Evolutionary conservation across 2,329 filamentous ascomycete species (phyloP), one percentile per base, ranked within the genome.

Genomic region (Cordyceps pruinosa): DNA sequence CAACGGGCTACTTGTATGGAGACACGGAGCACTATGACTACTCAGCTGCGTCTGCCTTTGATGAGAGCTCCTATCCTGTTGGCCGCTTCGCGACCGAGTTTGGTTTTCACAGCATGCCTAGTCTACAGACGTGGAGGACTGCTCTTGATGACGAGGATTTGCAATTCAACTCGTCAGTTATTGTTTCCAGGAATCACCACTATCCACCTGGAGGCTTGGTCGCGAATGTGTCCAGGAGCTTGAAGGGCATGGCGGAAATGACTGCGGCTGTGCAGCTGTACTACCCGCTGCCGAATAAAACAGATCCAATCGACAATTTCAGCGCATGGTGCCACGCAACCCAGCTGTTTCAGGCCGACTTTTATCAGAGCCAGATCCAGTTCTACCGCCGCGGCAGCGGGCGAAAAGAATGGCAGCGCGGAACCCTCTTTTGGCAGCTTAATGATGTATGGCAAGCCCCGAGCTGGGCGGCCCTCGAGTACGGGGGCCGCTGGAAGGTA

Each of bases 401-500:
- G 6, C 17, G 19, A 76, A 86, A 66, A 85, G 77, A 86, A 59
- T 73, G 81, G 0, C 82, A 85, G 62, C 73, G 86, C 2, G 83
- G 83, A 0, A 77, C 75, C 12, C 65, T 87, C 5, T 86, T 85
- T 66, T 87, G 83, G 84, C 83, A 86, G 63, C 71, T 87, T 1
- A 82, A 86, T 61, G 83, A 86, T 63, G 79, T 84, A 58, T 85
- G 82, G 82, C 81, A 83, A 61, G 82, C 81, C 1, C 82, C 83
- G 0, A 84, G 81, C 0, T 86, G 83, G 83, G 80, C 83, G 0
- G 78, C 81, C 0, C 79, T 86, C 34, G 83, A 86, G 65, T 84
- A 84, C 59, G 78, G 80, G 50, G 82, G 82, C 1, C 71, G 83
- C 1, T 85, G 82, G 82, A 86, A 86, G 65, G 74, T 84, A 0